Evolutionary conservation across 1,284 basidiomycete species (phyloP).

Genomic region (Vanrija humicola): DNA sequence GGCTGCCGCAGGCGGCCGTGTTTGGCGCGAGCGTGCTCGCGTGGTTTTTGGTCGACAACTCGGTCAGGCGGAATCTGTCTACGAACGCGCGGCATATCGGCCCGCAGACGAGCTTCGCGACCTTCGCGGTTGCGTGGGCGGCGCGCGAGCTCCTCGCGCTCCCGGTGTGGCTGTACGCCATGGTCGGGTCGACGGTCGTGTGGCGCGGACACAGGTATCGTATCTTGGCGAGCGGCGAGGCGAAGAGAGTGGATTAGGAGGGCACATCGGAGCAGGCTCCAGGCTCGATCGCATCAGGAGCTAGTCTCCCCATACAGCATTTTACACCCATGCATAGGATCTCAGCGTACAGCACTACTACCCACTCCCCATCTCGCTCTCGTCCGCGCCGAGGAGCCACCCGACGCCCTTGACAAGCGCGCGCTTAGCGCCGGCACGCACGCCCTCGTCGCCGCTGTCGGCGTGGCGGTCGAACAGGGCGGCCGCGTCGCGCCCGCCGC

Average conservation of each 20-base stretch:
- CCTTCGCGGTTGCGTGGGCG: slow-evolving; percentile 71
- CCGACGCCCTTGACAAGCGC: slow-evolving; percentile 48
- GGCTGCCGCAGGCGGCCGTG: slow-evolving; percentile 61
- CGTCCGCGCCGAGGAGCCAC: slow-evolving; percentile 49
- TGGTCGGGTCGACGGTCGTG: slow-evolving; percentile 70
- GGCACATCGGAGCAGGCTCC: neutral
- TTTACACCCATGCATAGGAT: neutral
- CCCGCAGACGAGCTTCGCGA: slow-evolving; percentile 52
- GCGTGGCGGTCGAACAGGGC: slow-evolving; percentile 25
- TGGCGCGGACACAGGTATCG: slow-evolving; percentile 66
- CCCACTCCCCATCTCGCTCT: slow-evolving; percentile 11
- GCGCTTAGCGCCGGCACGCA: slow-evolving; percentile 40
- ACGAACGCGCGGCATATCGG: slow-evolving; percentile 65
- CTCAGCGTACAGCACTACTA: neutral
- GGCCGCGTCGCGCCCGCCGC: slow-evolving; percentile 5
- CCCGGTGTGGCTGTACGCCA: slow-evolving; percentile 77
- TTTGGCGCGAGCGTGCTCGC: slow-evolving; percentile 68
- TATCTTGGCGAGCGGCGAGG: slow-evolving; percentile 40
- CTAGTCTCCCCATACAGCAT: too few relatives aligned
- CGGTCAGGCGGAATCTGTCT: slow-evolving; percentile 36
- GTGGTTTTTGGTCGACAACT: slow-evolving; percentile 48
- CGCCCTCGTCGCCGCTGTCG: slow-evolving; percentile 30
- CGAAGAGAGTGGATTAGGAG: neutral
- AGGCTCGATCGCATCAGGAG: neutral
- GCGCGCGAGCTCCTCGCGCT: slow-evolving; percentile 72